Conservation (phyloP, 2,329 filamentous ascomycete species). For the Fusarium cicatricum region DNA sequence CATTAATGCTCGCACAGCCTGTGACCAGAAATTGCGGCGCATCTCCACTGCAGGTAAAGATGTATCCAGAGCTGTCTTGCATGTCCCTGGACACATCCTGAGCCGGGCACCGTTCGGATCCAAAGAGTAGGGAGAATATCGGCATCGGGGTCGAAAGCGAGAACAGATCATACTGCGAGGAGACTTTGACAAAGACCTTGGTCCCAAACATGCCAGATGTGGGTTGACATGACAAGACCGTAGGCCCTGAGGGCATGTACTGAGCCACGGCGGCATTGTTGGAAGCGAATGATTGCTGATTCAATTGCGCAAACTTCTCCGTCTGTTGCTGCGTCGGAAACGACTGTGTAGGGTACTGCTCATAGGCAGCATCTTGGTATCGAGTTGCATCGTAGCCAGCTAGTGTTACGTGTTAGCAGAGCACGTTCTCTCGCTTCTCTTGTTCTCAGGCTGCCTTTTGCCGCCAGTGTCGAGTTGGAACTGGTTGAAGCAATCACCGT, state of each 20-base stretch:
- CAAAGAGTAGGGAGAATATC: constrained; percentile 76
- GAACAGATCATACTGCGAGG: constrained; percentile 76
- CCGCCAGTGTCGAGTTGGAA: neutral
- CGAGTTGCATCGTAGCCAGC: constrained; percentile 68
- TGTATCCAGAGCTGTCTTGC: constrained; percentile 67
- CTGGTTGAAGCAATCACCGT: constrained; percentile 5
- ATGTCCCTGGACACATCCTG: constrained; percentile 69
- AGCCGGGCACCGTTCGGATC: constrained; percentile 71
- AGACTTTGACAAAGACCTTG: constrained; percentile 76
- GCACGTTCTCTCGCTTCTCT: neutral
- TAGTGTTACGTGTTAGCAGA: constrained; percentile 22
- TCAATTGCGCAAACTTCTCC: constrained; percentile 62
- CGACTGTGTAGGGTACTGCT: constrained; percentile 59
- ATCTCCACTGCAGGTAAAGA: constrained; percentile 76
- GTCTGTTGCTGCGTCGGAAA: constrained; percentile 58
- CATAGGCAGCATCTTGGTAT: constrained; percentile 65
- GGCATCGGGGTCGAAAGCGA: constrained; percentile 62
- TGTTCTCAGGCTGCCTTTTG: neutral
- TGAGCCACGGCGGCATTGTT: constrained; percentile 70
- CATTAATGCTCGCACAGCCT: constrained; percentile 57
- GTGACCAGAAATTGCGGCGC: constrained; percentile 69
- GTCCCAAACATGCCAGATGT: constrained; percentile 73
- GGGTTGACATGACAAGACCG: constrained; percentile 76
- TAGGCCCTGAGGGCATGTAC: constrained; percentile 68
- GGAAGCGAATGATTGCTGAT: constrained; percentile 64